A percentile compares a stretch with the other conserved stretches of the same genome.
Conservation (phyloP, 192 early-diverging fungal genomes). For the Backusella parvicylindrica region DNA sequence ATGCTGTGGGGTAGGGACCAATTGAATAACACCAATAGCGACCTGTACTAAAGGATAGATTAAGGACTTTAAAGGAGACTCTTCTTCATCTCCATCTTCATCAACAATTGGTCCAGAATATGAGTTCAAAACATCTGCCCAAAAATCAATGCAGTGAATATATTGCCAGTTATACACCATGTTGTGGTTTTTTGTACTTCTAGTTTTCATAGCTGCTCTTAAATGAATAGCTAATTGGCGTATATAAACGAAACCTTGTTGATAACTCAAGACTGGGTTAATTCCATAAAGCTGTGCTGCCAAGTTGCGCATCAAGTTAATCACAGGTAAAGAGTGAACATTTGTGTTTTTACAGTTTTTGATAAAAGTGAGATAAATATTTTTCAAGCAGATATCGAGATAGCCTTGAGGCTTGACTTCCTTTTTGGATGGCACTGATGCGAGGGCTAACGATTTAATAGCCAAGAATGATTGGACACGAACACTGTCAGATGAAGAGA, state of each 20-base stretch:
- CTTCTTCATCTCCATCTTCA: slow-evolving; percentile 42
- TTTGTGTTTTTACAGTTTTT: slow-evolving; percentile 73
- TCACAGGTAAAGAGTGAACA: slow-evolving; percentile 72
- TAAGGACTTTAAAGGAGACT: slow-evolving; percentile 60
- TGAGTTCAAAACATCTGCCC: slow-evolving; percentile 79
- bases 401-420: slow-evolving; percentile 31
- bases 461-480: slow-evolving; percentile 82
- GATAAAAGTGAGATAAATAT: slow-evolving; percentile 80
- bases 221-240: slow-evolving; percentile 92
- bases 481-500: slow-evolving; percentile 60
- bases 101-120: slow-evolving; percentile 51
- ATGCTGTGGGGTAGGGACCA: slow-evolving; percentile 87
- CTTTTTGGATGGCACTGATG: slow-evolving; percentile 22
- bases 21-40: slow-evolving; percentile 62
- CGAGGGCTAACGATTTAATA: slow-evolving; percentile 69
- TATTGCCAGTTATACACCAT: slow-evolving; percentile 98
- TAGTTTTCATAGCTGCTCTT: slow-evolving; percentile 69
- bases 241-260: slow-evolving; percentile 90
- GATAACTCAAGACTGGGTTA: slow-evolving; percentile 79
- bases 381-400: slow-evolving; percentile 73
- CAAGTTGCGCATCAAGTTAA: slow-evolving; percentile 92
- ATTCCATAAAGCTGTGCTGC: slow-evolving; percentile 86
- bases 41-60: slow-evolving; percentile 91
- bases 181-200: slow-evolving; percentile 72
- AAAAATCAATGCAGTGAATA: slow-evolving; percentile 87